phyloP scores from a whole-genome alignment of 352 stramenopile genomes.

The Globisporangium splendens region DNA sequence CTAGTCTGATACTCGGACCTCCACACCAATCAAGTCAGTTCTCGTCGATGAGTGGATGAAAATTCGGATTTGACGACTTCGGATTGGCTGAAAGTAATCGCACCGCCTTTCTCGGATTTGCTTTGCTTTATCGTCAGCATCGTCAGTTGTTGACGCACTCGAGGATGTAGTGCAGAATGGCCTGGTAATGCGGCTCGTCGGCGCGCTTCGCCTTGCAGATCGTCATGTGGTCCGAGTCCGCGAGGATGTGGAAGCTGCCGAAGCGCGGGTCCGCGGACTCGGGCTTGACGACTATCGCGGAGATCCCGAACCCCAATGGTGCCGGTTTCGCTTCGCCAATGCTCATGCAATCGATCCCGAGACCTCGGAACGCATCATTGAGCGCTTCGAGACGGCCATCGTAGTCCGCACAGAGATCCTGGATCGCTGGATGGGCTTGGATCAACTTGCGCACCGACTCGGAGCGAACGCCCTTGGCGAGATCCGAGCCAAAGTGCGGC shows the following conservation, averaged over 20 bases:
- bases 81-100: not conserved
- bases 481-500: slow-evolving; percentile 78
- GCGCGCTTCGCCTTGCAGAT: slow-evolving; percentile 79
- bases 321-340: slow-evolving; percentile 57
- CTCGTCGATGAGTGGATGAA: not conserved
- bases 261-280: slow-evolving; percentile 71
- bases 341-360: slow-evolving; percentile 72
- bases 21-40: not conserved
- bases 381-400: slow-evolving; percentile 58
- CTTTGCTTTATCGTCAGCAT: not conserved
- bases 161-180: slow-evolving; percentile 40
- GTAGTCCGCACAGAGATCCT: slow-evolving; percentile 53
- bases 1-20: not conserved
- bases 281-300: slow-evolving; percentile 71
- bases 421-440: slow-evolving; percentile 69
- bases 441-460: slow-evolving; percentile 67
- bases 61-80: not conserved
- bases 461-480: slow-evolving; percentile 61
- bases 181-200: slow-evolving; percentile 63
- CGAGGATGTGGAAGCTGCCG: slow-evolving; percentile 61
- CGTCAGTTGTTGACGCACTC: not conserved
- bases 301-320: slow-evolving; percentile 66
- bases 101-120: not conserved
- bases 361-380: slow-evolving; percentile 61
- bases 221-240: slow-evolving; percentile 77